phyloP scores from a whole-genome alignment of 163 green algal genomes.

The Chlamydomonas reinhardtii region DNA sequence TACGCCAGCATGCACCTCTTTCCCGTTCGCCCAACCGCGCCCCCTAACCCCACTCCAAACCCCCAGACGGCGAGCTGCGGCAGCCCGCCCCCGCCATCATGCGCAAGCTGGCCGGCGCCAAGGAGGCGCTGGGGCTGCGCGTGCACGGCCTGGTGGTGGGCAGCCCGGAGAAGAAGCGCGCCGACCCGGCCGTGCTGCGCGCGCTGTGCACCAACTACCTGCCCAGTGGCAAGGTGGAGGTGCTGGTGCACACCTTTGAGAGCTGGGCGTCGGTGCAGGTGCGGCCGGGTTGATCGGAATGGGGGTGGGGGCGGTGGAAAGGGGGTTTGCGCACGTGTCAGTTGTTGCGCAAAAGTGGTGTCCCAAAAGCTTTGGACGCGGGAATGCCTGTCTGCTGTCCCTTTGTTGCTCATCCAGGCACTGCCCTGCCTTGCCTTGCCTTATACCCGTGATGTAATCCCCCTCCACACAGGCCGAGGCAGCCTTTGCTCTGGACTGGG shows the following conservation, averaged over 20 bases:
- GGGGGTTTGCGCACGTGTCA: neutral
- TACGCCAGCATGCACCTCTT: too few species aligned
- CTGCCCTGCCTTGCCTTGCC: too few species aligned
- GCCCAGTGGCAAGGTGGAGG: slow-evolving; percentile 77
- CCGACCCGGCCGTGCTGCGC: slow-evolving; percentile 87
- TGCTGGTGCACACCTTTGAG: slow-evolving; percentile 83
- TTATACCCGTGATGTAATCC: too few species aligned
- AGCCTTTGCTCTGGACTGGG: slow-evolving; percentile 80
- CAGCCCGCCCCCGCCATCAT: slow-evolving; percentile 83
- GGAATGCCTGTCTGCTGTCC: too few species aligned
- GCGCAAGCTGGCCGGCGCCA: slow-evolving; percentile 87
- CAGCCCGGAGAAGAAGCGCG: slow-evolving; percentile 82
- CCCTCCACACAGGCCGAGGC: slow-evolving; percentile 50
- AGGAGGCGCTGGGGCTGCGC: slow-evolving; percentile 75
- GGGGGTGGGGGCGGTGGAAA: too few species aligned
- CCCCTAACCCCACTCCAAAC: neutral
- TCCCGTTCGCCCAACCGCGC: too few species aligned
- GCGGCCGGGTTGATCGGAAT: too few species aligned
- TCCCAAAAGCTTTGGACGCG: too few species aligned
- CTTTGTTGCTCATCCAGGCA: too few species aligned
- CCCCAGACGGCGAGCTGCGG: slow-evolving; percentile 86
- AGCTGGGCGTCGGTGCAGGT: slow-evolving; percentile 82
- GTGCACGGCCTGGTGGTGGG: slow-evolving; percentile 88
- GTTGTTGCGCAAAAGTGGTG: too few species aligned
- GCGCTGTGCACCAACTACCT: slow-evolving; percentile 83